Evolutionary conservation across 768 basidiomycete genomes (phyloP), one percentile per base, ranked within the genome.

Genomic region (Leucocoprinus birnbaumii): DNA sequence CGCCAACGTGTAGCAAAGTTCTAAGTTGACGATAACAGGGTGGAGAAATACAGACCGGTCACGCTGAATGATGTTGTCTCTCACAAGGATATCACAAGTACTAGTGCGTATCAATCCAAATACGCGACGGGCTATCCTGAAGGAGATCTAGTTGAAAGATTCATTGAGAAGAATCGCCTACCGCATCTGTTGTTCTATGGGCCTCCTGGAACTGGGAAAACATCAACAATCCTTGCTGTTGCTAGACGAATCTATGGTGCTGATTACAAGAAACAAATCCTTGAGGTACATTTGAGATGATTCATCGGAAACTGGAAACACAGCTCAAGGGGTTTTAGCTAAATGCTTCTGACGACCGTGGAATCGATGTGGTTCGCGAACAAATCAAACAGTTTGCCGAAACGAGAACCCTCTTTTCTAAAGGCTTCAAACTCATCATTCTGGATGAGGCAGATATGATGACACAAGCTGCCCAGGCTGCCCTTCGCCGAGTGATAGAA

Each of bases 381-480:
- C 95, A 98, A 76, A 95, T 99, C 69, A 99, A 98, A 68, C 94
- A 93, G 65, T 99, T 98, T 63, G 94, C 97, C 1, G 93, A 95
- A 72, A 98, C 95, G 13, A 84, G 94, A 49, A 97, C 94, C 9
- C 72, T 98, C 5, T 89, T 86, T 66, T 84, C 93, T 11, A 94
- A 94, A 64, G 93, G 93, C 16, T 98, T 87, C 82, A 99, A 98
- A 65, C 86, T 99, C 67, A 96, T 99, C 70, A 86, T 99, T 58
- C 84, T 99, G 31, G 97, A 99, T 62, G 97, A 99, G 71, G 97
- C 97, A n/a, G 97, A 99, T 77, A 97, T 97, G 96, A 99, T 99
- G 97, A 99, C 97, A 0, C 88, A 94, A 59, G 89, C 91, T 53
- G 97, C 97, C 1, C 97, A 99, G 66, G 91, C 95, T 2, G 97